Conservation (phyloP, 805 yeast genomes). For the Candida nemodendra region DNA sequence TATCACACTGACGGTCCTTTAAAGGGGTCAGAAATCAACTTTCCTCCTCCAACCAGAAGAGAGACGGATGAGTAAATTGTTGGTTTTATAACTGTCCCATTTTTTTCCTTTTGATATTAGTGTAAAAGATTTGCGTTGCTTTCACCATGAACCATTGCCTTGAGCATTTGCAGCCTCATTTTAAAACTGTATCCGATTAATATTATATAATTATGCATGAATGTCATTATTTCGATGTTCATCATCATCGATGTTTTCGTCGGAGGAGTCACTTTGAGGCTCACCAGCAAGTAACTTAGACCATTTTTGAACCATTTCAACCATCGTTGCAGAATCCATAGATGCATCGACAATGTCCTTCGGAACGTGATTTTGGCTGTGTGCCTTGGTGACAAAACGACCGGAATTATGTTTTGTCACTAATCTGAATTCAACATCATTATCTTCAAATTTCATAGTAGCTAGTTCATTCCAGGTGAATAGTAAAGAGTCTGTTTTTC, state of each 20-base stretch:
- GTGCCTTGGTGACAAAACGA: slow-evolving; percentile 76
- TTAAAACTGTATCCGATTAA: too few species aligned
- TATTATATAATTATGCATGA: too few species aligned
- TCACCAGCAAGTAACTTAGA: slow-evolving; percentile 23
- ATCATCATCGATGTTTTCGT: not conserved
- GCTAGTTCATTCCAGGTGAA: slow-evolving; percentile 83
- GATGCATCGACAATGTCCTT: slow-evolving; percentile 86
- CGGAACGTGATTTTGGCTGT: slow-evolving; percentile 90
- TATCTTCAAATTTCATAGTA: slow-evolving; percentile 32
- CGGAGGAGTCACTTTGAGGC: slow-evolving; percentile 27
- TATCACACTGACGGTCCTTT: slow-evolving; percentile 43
- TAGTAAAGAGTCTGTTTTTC: slow-evolving; percentile 74
- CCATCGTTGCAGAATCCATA: slow-evolving; percentile 63
- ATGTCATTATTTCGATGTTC: too few species aligned
- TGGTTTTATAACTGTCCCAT: not conserved
- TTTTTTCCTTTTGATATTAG: not conserved
- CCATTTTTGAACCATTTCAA: slow-evolving; percentile 67
- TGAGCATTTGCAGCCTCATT: too few species aligned
- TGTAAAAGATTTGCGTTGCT: not conserved
- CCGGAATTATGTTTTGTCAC: slow-evolving; percentile 69
- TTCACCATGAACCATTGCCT: too few species aligned
- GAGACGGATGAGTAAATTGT: not conserved
- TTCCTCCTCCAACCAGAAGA: slow-evolving; percentile 35
- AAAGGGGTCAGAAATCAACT: slow-evolving; percentile 42
- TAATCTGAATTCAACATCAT: slow-evolving; percentile 56